phyloP scores from a whole-genome alignment of 2,329 filamentous ascomycete species.

The Epichloe bromicola region DNA sequence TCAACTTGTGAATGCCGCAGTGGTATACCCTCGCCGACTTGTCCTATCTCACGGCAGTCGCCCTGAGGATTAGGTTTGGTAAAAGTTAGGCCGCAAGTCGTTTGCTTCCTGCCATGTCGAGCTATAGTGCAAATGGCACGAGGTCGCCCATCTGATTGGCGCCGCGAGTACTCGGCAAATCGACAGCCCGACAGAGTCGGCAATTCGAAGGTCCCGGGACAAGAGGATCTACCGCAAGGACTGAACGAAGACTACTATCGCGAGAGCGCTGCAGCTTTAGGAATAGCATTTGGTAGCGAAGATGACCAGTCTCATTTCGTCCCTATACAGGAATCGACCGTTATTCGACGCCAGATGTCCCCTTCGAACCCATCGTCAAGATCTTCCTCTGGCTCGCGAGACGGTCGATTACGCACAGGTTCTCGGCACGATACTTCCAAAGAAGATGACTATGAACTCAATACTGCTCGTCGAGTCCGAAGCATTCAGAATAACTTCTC shows the following conservation, averaged over 20 bases:
- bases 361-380: constrained; percentile 9
- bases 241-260: constrained; percentile 3
- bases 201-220: constrained; percentile 1
- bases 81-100: not conserved
- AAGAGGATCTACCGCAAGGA: not conserved
- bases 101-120: not conserved
- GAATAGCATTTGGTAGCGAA: not conserved
- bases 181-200: not conserved
- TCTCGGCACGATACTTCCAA: constrained; percentile 6
- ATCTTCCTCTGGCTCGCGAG: constrained; percentile 15
- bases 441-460: constrained; percentile 7
- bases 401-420: constrained; percentile 6
- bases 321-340: not conserved
- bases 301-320: not conserved
- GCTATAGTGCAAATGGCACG: not conserved
- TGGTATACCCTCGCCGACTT: not conserved
- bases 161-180: not conserved
- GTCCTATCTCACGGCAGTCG: not conserved
- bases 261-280: constrained; percentile 2
- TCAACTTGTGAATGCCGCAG: no score
- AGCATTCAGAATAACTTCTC: constrained; percentile 34
- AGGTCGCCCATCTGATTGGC: not conserved
- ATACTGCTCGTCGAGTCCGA: constrained; percentile 27
- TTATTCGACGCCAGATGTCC: not conserved
- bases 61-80: not conserved